Conservation (phyloP, 106 monocot genomes). For the Gastrodia elata region DNA sequence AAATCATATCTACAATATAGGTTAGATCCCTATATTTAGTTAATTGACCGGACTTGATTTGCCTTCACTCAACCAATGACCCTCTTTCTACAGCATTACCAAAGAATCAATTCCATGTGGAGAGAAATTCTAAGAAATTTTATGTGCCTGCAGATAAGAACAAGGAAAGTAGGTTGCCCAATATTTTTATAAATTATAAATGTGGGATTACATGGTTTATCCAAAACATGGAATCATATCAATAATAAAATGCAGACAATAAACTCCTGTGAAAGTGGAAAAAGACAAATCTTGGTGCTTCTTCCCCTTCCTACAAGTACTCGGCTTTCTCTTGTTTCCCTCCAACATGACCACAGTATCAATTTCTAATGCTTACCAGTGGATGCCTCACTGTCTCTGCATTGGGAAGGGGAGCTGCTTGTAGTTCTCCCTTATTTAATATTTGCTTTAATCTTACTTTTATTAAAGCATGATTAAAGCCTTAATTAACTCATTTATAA, state of each 20-base stretch:
- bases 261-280: neutral
- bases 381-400: neutral
- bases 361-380: neutral
- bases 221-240: neutral
- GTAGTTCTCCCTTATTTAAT: neutral
- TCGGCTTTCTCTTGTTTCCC: slow-evolving; percentile 1
- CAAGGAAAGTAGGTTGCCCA: neutral
- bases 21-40: neutral
- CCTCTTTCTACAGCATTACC: neutral
- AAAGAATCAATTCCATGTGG: too few species aligned
- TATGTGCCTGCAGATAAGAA: neutral
- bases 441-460: neutral
- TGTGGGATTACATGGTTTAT: neutral
- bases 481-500: neutral
- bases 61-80: neutral
- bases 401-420: neutral
- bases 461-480: neutral
- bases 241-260: neutral
- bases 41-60: neutral
- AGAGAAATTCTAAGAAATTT: neutral
- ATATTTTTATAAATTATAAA: neutral
- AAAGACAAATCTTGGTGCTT: slow-evolving; percentile 1
- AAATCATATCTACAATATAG: neutral
- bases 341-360: neutral
- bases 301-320: neutral